These are phyloP conservation scores for Colletotrichum sp. DNA, from an alignment of 2,329 filamentous ascomycete genomes.

Conservation along the genomic window DNA sequence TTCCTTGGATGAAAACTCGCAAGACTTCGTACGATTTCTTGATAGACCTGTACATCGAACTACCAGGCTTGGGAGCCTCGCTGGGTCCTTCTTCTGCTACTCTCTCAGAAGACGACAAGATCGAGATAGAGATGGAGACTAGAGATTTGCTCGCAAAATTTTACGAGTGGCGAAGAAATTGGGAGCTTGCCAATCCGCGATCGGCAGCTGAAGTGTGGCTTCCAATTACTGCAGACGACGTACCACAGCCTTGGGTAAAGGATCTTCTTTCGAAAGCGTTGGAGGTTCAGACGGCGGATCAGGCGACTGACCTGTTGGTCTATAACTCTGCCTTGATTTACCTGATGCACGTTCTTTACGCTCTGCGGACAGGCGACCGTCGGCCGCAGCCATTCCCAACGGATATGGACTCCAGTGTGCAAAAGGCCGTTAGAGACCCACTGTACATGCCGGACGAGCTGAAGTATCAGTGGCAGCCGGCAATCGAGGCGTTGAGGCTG, in stretches of 20 bases:
- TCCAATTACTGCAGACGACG: background rate
- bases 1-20: background rate
- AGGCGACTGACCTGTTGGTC: background rate
- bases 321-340: background rate
- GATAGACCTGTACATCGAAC: background rate
- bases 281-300: background rate
- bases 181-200: background rate
- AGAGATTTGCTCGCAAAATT: background rate
- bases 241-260: background rate
- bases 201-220: background rate
- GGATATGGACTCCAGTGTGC: background rate
- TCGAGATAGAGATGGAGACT: background rate
- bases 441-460: constrained; percentile 1
- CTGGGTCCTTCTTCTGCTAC: background rate
- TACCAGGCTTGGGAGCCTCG: background rate
- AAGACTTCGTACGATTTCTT: background rate
- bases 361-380: background rate
- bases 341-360: background rate
- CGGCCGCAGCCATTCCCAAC: background rate
- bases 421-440: background rate
- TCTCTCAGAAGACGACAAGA: background rate
- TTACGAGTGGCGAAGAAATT: background rate
- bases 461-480: constrained; percentile 2
- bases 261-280: background rate
- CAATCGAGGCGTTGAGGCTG: background rate